Evolutionary conservation across 345 rosid genomes (phyloP).

Genomic region (Gossypium longicalyx): DNA sequence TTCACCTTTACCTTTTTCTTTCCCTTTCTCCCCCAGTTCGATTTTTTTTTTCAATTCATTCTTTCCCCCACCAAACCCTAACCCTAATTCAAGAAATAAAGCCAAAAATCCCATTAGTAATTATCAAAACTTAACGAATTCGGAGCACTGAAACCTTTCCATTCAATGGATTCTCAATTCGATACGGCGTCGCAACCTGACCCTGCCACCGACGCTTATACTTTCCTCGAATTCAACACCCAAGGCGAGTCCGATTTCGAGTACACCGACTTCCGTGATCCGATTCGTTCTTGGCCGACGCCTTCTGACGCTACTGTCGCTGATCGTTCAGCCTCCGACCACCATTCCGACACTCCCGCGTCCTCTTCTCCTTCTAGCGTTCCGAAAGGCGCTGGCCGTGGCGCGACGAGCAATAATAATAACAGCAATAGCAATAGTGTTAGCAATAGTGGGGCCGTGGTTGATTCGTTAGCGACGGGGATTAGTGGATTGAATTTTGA

Average conservation of each 20-base stretch:
- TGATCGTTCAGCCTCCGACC: constrained; percentile 42
- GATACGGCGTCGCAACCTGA: constrained; percentile 98
- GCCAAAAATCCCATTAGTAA: constrained; percentile 25
- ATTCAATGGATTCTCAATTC: constrained; percentile 75
- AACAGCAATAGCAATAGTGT: constrained; percentile 25
- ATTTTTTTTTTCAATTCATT: neutral
- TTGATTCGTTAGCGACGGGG: constrained; percentile 68
- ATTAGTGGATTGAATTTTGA: constrained; percentile 86
- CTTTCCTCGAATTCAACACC: constrained; percentile 90
- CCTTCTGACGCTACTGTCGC: constrained; percentile 74
- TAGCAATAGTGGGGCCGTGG: constrained; percentile 36
- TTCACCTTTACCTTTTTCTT: neutral
- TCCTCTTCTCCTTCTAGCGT: constrained; percentile 49
- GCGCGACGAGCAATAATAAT: constrained; percentile 23
- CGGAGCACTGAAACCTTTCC: neutral
- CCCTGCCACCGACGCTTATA: constrained; percentile 74
- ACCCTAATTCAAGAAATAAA: constrained; percentile 21
- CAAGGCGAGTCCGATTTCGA: constrained; percentile 97
- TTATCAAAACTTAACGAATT: no score
- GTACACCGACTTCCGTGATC: constrained; percentile 79
- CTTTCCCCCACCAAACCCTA: constrained; percentile 14
- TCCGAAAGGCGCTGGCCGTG: constrained; percentile 36
- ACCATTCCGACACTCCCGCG: constrained; percentile 42
- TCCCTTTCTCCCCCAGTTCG: neutral
- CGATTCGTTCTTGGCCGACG: constrained; percentile 74